Evolutionary conservation across 352 stramenopile species (phyloP), one percentile per base, ranked within the genome.

Genomic region (Pythium monospermum): DNA sequence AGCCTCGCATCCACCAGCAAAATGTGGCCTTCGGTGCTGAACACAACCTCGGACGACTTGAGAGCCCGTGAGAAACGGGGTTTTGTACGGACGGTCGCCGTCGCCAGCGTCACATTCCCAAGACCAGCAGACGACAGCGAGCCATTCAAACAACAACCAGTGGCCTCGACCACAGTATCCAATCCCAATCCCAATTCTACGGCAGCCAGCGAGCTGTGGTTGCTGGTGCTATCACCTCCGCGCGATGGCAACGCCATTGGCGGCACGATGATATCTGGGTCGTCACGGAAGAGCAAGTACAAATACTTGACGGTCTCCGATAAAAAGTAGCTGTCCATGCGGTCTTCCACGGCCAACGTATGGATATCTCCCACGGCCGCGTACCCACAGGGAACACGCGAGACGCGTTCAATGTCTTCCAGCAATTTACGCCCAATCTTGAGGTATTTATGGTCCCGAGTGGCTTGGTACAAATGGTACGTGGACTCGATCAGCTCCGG

Each of bases 311-410:
- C 77, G 4, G 97, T 99, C 76, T 99, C 97, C 2, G 86, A 96
- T 2, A 99, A 73, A 59, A 99, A 99, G 53, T 98, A 99, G 48
- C 88, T 98, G 56, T 97, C 95, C 97, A 99, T 99, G 58, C 96
- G 90, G 56, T 99, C 88, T 26, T 97, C 76, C 8, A 99, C 80
- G 2, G 81, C 66, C 6, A 94, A 69, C 18, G 84, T 95, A 46
- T 93, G 70, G 58, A 98, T 94, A 56, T 98, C 73, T 18, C 82
- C 83, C n/a, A 94, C 73, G 1, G 86, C 88, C 18, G 92, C 91
- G 70, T 95, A 98, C 1, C 95, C 96, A 55, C 96, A 99, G 7
- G 74, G 66, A 16, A 95, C 88, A 35, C 71, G 65, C 1, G 84
- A 95, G 36, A 92, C 68, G n/a, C 82, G 69, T 56, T 97, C 73